Percentiles rank a stretch among this genome's conserved stretches.
These are phyloP conservation scores for Tuber indicum DNA, from an alignment of 495 filamentous ascomycete species.

Conservation along the genomic window DNA sequence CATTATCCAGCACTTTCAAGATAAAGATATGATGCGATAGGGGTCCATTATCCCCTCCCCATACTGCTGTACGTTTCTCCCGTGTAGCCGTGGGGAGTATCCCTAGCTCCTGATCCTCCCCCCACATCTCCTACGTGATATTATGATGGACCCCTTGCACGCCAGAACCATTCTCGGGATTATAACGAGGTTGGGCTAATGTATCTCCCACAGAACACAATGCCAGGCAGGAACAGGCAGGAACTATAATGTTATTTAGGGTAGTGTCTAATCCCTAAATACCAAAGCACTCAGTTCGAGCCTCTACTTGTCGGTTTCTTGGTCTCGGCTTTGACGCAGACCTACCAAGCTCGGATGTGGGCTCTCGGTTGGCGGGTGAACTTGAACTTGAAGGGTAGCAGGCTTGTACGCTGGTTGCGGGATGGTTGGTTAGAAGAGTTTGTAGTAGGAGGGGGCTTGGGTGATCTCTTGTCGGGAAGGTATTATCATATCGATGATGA, in stretches of 20 bases:
- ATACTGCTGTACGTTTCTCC: too few species aligned
- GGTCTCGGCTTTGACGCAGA: neutral
- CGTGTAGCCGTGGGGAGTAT: too few species aligned
- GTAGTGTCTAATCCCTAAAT: neutral
- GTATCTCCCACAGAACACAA: neutral
- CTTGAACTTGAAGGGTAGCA: neutral
- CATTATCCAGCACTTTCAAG: too few species aligned
- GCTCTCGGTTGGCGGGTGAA: neutral
- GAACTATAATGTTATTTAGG: neutral
- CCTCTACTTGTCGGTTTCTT: neutral
- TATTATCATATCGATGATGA: neutral
- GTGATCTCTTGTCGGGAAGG: neutral
- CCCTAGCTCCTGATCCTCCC: too few species aligned
- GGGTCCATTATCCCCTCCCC: too few species aligned
- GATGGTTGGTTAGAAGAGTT: neutral
- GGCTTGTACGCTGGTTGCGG: neutral
- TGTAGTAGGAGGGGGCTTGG: neutral
- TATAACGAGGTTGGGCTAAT: too few species aligned
- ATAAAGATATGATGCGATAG: too few species aligned
- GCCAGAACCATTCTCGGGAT: too few species aligned
- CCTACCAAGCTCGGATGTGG: neutral
- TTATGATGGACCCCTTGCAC: too few species aligned
- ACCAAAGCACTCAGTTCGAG: neutral
- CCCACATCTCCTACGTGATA: too few species aligned
- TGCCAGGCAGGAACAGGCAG: neutral